Conservation (phyloP, 2,329 filamentous ascomycete genomes). For the Phaeophleospora eucalypticola region DNA sequence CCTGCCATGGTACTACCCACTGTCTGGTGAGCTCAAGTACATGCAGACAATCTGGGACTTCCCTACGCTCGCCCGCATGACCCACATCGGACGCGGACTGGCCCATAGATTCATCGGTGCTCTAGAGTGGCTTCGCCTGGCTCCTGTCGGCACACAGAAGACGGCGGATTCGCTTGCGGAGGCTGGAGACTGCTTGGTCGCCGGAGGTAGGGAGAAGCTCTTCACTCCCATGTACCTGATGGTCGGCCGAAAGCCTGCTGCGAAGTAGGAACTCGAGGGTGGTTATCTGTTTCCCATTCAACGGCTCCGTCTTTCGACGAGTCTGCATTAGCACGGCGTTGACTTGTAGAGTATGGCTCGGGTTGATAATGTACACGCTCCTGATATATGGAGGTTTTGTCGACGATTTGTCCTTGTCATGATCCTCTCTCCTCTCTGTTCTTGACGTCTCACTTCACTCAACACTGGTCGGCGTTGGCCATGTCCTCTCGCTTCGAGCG, state of each 20-base stretch:
- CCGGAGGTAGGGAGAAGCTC: constrained; percentile 78
- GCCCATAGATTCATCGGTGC: constrained; percentile 73
- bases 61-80: constrained; percentile 84
- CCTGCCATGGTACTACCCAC: constrained; percentile 90
- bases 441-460: too few species aligned
- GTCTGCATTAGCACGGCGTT: constrained; percentile 11
- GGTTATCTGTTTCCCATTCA: background rate
- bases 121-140: constrained; percentile 72
- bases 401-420: background rate
- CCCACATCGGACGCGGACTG: constrained; percentile 70
- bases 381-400: background rate
- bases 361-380: constrained; percentile 10
- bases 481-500: too few species aligned
- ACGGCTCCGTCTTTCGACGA: background rate
- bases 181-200: constrained; percentile 81
- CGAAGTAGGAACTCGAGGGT: constrained; percentile 2
- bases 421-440: background rate
- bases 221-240: constrained; percentile 99
- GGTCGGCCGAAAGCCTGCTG: constrained; percentile 76
- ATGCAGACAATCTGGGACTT: constrained; percentile 73
- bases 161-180: constrained; percentile 82
- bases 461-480: too few species aligned
- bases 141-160: constrained; percentile 86
- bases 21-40: constrained; percentile 81
- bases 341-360: constrained; percentile 7